Evolutionary conservation across 2,329 filamentous ascomycete species (phyloP).

Genomic region (Sporothrix humicola): DNA sequence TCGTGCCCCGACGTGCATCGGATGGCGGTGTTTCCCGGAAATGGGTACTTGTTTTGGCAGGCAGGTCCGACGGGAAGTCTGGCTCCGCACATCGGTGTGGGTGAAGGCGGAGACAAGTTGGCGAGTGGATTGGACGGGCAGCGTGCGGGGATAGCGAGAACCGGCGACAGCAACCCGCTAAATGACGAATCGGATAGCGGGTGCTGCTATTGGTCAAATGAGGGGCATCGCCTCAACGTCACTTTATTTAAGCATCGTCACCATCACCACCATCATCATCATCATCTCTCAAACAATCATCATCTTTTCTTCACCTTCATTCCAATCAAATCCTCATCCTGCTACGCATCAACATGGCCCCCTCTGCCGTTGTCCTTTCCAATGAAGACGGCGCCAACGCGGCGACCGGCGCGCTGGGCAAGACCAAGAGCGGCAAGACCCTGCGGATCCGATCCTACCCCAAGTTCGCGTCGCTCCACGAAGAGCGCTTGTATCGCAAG

Average conservation of each 20-base stretch:
- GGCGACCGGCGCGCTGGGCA: slow-evolving; percentile 29
- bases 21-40: background rate
- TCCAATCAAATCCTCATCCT: no score
- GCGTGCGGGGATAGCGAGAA: slow-evolving; percentile 7
- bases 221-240: no score
- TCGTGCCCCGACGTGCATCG: no score
- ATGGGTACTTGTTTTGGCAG: background rate
- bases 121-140: no score
- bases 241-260: no score
- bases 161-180: slow-evolving; percentile 3
- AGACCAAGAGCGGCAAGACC: slow-evolving; percentile 25
- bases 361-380: slow-evolving; percentile 25
- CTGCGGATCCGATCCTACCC: slow-evolving; percentile 55
- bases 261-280: no score
- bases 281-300: background rate
- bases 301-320: background rate
- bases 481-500: slow-evolving; percentile 62
- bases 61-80: background rate
- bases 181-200: slow-evolving; percentile 24
- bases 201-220: background rate
- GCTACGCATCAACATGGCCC: slow-evolving; percentile 50
- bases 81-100: background rate
- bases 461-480: slow-evolving; percentile 55
- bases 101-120: no score
- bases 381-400: slow-evolving; percentile 28